Conservation (phyloP, 257 asterid species). For the Solanum pinnatisectum region DNA sequence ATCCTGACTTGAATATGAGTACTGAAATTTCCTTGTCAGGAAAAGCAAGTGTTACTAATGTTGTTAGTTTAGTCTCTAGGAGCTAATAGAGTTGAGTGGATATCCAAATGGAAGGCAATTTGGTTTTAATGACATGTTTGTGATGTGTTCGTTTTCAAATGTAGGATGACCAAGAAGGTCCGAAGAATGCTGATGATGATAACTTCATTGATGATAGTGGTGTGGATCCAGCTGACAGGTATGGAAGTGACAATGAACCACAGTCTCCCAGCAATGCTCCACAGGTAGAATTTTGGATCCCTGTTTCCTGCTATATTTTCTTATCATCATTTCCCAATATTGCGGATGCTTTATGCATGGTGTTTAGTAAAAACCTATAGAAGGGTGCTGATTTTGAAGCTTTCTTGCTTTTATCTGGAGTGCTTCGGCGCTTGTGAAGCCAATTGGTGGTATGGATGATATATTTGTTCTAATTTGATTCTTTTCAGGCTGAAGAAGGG, state of each 20-base stretch:
- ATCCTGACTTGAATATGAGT: background rate
- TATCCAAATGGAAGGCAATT: background rate
- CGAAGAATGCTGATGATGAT: constrained; percentile 56
- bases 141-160: constrained; percentile 3
- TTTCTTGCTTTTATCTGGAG: background rate
- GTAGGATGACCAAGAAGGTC: constrained; percentile 73
- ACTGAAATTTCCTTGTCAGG: background rate
- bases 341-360: background rate
- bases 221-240: constrained; percentile 62
- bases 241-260: constrained; percentile 45
- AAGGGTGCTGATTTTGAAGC: background rate
- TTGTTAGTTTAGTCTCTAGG: background rate
- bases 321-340: background rate
- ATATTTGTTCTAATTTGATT: background rate
- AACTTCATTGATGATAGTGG: constrained; percentile 85
- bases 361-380: background rate
- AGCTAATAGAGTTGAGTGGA: background rate
- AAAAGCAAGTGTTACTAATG: background rate
- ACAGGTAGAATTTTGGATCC: constrained; percentile 27
- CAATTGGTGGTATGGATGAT: background rate
- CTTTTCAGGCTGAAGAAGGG: constrained; percentile 78
- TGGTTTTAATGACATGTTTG: background rate
- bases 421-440: background rate
- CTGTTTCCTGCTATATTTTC: background rate
- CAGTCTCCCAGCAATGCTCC: constrained; percentile 69